phyloP scores from a whole-genome alignment of 2,329 filamentous ascomycete species.

The Coniella lustricola region DNA sequence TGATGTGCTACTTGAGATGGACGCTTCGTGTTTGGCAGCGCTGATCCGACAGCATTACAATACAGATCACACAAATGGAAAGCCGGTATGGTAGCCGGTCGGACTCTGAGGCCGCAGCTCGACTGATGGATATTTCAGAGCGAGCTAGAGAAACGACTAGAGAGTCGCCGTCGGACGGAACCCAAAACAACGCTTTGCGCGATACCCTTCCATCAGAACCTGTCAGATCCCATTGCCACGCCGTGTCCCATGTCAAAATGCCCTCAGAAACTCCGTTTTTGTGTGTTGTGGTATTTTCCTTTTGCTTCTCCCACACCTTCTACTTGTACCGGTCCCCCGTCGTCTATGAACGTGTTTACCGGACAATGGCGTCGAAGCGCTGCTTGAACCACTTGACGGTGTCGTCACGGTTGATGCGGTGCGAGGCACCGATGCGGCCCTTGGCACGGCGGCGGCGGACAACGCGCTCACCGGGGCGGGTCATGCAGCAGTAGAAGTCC shows the following conservation, averaged over 20 bases:
- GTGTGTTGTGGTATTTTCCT: conserved; percentile 14
- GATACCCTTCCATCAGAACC: conserved; percentile 22
- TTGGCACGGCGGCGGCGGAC: conserved; percentile 88
- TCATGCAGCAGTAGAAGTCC: conserved; percentile 99
- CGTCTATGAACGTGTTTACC: conserved; percentile 54
- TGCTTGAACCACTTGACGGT: conserved; percentile 92
- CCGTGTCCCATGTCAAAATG: conserved; percentile 18
- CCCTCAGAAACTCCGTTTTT: conserved; percentile 24
- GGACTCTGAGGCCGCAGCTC: conserved; percentile 66
- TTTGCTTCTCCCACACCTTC: neutral
- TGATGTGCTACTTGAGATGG: too few species aligned
- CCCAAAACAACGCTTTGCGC: conserved; percentile 33
- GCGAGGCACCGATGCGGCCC: conserved; percentile 75
- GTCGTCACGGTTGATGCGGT: conserved; percentile 92
- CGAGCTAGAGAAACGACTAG: conserved; percentile 45
- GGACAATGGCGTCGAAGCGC: conserved; percentile 97
- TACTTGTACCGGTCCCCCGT: conserved; percentile 16
- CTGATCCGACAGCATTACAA: neutral
- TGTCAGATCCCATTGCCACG: conserved; percentile 18
- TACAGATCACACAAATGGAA: conserved; percentile 25
- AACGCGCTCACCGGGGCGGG: conserved; percentile 96
- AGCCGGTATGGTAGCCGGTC: conserved; percentile 64
- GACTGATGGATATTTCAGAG: conserved; percentile 44
- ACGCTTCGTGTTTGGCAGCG: neutral
- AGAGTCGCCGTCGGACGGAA: conserved; percentile 32